These are phyloP conservation scores for Adansonia gregorii DNA, from an alignment of 441 rosid species.

Conservation along the genomic window DNA sequence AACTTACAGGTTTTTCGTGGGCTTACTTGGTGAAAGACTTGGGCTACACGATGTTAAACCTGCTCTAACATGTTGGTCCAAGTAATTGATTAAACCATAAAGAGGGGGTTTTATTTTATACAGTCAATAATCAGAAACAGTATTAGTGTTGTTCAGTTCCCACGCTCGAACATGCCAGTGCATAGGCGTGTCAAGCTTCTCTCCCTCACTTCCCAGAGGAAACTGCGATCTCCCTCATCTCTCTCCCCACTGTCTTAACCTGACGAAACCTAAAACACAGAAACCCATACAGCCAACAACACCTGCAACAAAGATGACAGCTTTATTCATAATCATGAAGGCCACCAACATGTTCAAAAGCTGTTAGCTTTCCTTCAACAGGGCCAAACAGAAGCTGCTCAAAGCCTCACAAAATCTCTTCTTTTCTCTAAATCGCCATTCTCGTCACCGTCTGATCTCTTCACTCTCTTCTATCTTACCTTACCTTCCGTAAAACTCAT, in stretches of 20 bases:
- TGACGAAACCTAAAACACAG: neutral
- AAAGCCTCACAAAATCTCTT: slow-evolving; percentile 44
- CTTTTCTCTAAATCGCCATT: slow-evolving; percentile 42
- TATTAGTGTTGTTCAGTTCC: too few species aligned
- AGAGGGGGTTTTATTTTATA: neutral
- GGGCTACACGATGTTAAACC: neutral
- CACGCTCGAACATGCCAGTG: too few species aligned
- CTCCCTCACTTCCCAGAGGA: too few species aligned
- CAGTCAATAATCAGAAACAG: too few species aligned
- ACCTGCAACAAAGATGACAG: neutral
- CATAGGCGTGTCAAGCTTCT: too few species aligned
- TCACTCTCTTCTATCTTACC: slow-evolving; percentile 48
- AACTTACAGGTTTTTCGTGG: neutral
- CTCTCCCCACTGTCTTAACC: neutral
- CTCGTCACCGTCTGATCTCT: slow-evolving; percentile 55
- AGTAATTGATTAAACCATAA: too few species aligned
- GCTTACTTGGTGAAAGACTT: neutral
- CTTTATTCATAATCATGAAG: slow-evolving; percentile 33
- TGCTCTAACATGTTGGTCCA: neutral
- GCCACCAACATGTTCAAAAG: slow-evolving; percentile 44
- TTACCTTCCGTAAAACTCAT: slow-evolving; percentile 49
- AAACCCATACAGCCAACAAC: neutral
- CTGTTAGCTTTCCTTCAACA: slow-evolving; percentile 60
- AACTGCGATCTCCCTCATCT: neutral
- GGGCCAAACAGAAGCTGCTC: slow-evolving; percentile 49